Evolutionary conservation across 768 basidiomycete genomes (phyloP).

Genomic region (Hypsizygus marmoreus): DNA sequence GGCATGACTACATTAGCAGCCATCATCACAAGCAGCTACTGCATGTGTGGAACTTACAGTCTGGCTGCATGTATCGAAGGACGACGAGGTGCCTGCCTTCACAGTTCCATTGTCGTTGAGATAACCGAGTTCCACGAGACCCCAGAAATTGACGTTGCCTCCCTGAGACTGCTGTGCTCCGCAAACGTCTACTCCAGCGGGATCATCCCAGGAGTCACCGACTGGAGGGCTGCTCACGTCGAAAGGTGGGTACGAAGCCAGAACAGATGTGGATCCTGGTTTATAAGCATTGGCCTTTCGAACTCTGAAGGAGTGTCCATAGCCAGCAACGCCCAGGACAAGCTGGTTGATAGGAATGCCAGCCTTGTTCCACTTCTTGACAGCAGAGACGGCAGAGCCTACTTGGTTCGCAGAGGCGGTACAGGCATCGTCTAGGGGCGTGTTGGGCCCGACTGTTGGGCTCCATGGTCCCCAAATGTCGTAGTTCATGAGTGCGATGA

Average conservation of each 20-base stretch:
- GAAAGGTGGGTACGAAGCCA: conserved; percentile 58
- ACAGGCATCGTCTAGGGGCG: conserved; percentile 82
- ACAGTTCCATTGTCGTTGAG: conserved; percentile 49
- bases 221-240: conserved; percentile 46
- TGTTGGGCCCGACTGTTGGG: conserved; percentile 76
- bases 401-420: conserved; percentile 55
- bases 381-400: conserved; percentile 77
- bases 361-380: conserved; percentile 71
- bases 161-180: conserved; percentile 51
- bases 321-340: conserved; percentile 80
- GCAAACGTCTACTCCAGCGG: conserved; percentile 55
- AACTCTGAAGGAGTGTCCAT: conserved; percentile 80
- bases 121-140: conserved; percentile 57
- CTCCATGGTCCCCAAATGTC: conserved; percentile 70
- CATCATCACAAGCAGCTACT: background rate
- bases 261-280: conserved; percentile 30
- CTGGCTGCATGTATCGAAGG: conserved; percentile 68
- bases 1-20: background rate
- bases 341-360: conserved; percentile 71
- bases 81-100: conserved; percentile 50
- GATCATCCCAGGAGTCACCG: conserved; percentile 68
- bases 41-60: conserved; percentile 65
- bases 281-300: conserved; percentile 43
- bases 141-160: conserved; percentile 67
- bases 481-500: conserved; percentile 66